Percentiles rank a stretch among this genome's conserved stretches.
These are phyloP conservation scores for Trametopsis cervina DNA, from an alignment of 768 basidiomycete species.

Conservation along the genomic window DNA sequence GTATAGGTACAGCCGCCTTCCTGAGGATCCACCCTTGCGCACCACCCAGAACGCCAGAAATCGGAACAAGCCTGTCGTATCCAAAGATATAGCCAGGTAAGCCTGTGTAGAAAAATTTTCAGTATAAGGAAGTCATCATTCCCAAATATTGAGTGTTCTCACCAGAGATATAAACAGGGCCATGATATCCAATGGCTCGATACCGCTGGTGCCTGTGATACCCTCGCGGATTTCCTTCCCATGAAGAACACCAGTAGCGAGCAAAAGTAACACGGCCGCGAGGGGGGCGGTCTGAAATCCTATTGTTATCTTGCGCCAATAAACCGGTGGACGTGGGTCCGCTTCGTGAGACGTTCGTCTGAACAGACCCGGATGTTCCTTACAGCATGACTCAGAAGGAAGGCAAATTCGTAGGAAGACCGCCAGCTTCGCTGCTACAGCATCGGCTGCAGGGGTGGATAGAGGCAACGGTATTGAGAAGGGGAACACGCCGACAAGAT, in stretches of 20 bases:
- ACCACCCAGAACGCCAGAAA: conserved; percentile 88
- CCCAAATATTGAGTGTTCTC: background rate
- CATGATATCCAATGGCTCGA: conserved; percentile 90
- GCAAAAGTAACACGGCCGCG: conserved; percentile 23
- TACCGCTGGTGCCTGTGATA: conserved; percentile 70
- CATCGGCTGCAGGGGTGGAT: background rate
- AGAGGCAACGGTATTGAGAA: conserved; percentile 15
- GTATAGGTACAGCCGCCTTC: conserved; percentile 66
- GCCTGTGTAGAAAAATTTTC: conserved; percentile 34
- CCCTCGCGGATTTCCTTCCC: conserved; percentile 54
- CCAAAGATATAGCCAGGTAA: conserved; percentile 89
- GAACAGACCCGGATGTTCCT: background rate
- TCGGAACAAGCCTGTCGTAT: conserved; percentile 80
- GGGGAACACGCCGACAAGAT: conserved; percentile 21
- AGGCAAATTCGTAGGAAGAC: background rate
- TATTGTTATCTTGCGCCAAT: conserved; percentile 5
- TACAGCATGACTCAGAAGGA: background rate
- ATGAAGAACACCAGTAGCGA: conserved; percentile 24
- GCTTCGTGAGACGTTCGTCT: background rate
- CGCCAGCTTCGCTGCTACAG: background rate
- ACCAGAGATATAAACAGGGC: conserved; percentile 85
- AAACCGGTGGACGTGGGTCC: conserved; percentile 12
- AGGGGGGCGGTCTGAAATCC: conserved; percentile 28
- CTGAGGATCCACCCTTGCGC: conserved; percentile 59
- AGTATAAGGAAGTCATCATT: conserved; percentile 19